phyloP scores from a whole-genome alignment of 2,329 filamentous ascomycete species.

The Talaromyces verruculosus region DNA sequence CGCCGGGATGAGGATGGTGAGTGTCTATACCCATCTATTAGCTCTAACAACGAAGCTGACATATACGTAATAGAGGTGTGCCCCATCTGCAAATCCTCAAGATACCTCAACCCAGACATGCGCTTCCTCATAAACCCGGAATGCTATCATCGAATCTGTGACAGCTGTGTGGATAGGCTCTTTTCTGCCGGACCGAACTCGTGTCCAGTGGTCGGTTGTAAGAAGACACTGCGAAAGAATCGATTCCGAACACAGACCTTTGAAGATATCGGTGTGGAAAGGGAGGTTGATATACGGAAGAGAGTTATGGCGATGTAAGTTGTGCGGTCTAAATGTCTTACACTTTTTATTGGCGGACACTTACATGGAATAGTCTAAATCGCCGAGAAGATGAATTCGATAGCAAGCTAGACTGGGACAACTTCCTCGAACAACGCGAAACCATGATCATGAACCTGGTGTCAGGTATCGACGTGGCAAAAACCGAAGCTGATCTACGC shows the following conservation, averaged over 20 bases:
- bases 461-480: constrained; percentile 66
- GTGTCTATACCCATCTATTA: constrained; percentile 8
- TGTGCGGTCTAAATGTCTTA: neutral
- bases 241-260: constrained; percentile 89
- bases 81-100: constrained; percentile 94
- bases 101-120: constrained; percentile 93
- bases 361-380: constrained; percentile 66
- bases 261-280: constrained; percentile 80
- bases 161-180: constrained; percentile 89
- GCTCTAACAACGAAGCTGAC: neutral
- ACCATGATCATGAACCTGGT: constrained; percentile 87
- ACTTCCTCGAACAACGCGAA: constrained; percentile 93
- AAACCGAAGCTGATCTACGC: constrained; percentile 59
- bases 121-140: constrained; percentile 95
- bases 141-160: constrained; percentile 99
- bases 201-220: constrained; percentile 87
- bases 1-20: constrained; percentile 47
- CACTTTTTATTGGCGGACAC: neutral
- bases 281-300: constrained; percentile 87
- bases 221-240: constrained; percentile 78
- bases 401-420: constrained; percentile 77
- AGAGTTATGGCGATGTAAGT: constrained; percentile 64
- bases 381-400: constrained; percentile 89
- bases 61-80: constrained; percentile 66
- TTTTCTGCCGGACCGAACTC: constrained; percentile 89